A percentile compares a stretch with the other conserved stretches of the same genome.
phyloP scores from a whole-genome alignment of 768 basidiomycete species.

The Lactifluus subvellereus region DNA sequence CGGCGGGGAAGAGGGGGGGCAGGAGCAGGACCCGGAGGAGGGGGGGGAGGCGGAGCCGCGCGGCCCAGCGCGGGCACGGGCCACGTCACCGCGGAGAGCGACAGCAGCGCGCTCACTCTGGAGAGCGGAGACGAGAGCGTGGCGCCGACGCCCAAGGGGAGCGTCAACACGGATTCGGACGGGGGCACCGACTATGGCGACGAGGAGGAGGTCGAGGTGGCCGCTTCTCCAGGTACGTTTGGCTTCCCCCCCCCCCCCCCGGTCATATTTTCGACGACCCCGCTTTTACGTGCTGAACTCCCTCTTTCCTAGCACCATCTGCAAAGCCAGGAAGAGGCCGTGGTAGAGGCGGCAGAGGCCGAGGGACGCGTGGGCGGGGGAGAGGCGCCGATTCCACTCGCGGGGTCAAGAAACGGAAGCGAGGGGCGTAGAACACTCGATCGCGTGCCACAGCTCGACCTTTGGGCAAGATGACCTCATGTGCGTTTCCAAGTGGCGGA shows the following conservation, averaged over 20 bases:
- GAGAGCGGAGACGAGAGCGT: conserved; percentile 73
- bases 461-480: not conserved
- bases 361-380: conserved; percentile 17
- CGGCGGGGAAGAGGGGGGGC: conserved; percentile 36
- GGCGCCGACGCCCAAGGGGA: conserved; percentile 55
- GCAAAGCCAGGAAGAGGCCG: conserved; percentile 16
- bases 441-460: not conserved
- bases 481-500: not conserved
- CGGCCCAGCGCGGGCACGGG: conserved; percentile 47
- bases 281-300: not conserved
- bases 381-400: conserved; percentile 14
- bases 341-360: conserved; percentile 9
- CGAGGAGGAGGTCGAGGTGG: conserved; percentile 56
- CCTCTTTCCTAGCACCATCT: conserved; percentile 9
- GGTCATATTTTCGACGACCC: not conserved
- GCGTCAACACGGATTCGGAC: conserved; percentile 67
- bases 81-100: conserved; percentile 75
- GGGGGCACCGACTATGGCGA: conserved; percentile 55
- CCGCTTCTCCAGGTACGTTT: conserved; percentile 20
- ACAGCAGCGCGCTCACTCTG: conserved; percentile 77
- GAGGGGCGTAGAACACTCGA: not conserved
- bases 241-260: too few relatives aligned
- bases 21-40: not conserved
- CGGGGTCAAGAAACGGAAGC: conserved; percentile 17
- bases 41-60: conserved; percentile 28